These are phyloP conservation scores for Aureobasidium sp. DNA, from an alignment of 2,329 filamentous ascomycete genomes.

Conservation along the genomic window DNA sequence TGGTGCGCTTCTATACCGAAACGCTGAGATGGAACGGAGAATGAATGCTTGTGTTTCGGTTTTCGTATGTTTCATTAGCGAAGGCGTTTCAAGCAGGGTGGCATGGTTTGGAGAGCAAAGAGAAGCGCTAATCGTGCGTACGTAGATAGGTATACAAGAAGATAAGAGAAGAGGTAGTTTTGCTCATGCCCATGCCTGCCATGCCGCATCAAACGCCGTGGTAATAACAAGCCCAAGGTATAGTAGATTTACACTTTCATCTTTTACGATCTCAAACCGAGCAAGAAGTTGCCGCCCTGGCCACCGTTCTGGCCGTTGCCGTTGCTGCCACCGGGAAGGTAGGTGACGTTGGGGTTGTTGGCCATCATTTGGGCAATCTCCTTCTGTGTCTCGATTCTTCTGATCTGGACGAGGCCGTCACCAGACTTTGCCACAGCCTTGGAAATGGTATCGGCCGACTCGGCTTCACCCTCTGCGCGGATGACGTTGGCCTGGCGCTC, in stretches of 20 bases:
- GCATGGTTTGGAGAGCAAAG: background rate
- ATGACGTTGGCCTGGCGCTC: slow-evolving; percentile 98
- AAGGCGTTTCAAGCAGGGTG: background rate
- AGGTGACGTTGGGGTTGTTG: slow-evolving; percentile 88
- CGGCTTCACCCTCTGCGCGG: slow-evolving; percentile 92
- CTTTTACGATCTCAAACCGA: slow-evolving; percentile 51
- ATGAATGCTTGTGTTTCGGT: background rate
- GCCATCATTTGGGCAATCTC: slow-evolving; percentile 90
- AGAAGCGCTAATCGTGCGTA: slow-evolving; percentile 6
- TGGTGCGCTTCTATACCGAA: slow-evolving; percentile 64
- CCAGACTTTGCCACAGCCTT: slow-evolving; percentile 89
- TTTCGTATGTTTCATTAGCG: background rate
- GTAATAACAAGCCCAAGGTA: slow-evolving; percentile 5
- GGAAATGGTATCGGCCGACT: slow-evolving; percentile 90
- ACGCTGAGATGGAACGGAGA: slow-evolving; percentile 35
- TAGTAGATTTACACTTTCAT: background rate
- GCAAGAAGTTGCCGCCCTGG: slow-evolving; percentile 50
- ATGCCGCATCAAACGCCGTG: slow-evolving; percentile 9
- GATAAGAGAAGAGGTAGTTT: slow-evolving; percentile 11
- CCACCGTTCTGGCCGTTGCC: slow-evolving; percentile 44
- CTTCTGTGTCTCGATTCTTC: slow-evolving; percentile 92
- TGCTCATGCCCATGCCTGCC: slow-evolving; percentile 12
- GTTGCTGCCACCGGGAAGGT: slow-evolving; percentile 65
- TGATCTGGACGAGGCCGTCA: slow-evolving; percentile 88
- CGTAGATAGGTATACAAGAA: slow-evolving; percentile 9